Evolutionary conservation across 2,329 filamentous ascomycete species (phyloP).

Genomic region (Claviceps sp.): DNA sequence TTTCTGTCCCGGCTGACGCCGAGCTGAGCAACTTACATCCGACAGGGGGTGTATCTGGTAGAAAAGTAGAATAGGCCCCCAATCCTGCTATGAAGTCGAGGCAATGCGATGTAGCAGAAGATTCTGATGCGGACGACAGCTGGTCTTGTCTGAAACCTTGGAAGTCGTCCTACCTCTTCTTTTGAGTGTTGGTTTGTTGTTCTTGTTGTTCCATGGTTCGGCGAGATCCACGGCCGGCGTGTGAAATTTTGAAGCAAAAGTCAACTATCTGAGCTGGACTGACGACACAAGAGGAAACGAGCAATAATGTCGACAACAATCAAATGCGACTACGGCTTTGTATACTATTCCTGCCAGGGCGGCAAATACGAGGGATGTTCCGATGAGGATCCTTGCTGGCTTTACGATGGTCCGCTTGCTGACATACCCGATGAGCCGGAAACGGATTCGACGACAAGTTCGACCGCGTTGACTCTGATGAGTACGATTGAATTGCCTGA

Average conservation of each 20-base stretch:
- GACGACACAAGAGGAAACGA: not conserved
- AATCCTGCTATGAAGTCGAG: too few relatives aligned
- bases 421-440: not conserved
- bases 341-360: constrained; percentile 24
- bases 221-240: too few relatives aligned
- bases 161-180: too few relatives aligned
- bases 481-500: not conserved
- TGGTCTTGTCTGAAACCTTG: too few relatives aligned
- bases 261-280: not conserved
- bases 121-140: too few relatives aligned
- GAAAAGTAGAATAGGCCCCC: too few relatives aligned
- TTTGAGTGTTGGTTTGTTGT: too few relatives aligned
- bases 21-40: too few relatives aligned
- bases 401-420: constrained; percentile 31
- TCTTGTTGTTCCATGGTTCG: too few relatives aligned
- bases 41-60: too few relatives aligned
- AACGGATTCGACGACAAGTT: constrained; percentile 14
- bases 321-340: constrained; percentile 16
- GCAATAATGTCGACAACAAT: not conserved
- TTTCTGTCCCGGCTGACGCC: too few relatives aligned
- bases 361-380: constrained; percentile 31
- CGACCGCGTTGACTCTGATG: not conserved
- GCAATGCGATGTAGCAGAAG: too few relatives aligned
- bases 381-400: constrained; percentile 26
- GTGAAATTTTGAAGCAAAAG: not conserved